Evolutionary conservation across 2,329 filamentous ascomycete genomes (phyloP), one percentile per base, ranked within the genome.

Genomic region (Fusarium falciforme): DNA sequence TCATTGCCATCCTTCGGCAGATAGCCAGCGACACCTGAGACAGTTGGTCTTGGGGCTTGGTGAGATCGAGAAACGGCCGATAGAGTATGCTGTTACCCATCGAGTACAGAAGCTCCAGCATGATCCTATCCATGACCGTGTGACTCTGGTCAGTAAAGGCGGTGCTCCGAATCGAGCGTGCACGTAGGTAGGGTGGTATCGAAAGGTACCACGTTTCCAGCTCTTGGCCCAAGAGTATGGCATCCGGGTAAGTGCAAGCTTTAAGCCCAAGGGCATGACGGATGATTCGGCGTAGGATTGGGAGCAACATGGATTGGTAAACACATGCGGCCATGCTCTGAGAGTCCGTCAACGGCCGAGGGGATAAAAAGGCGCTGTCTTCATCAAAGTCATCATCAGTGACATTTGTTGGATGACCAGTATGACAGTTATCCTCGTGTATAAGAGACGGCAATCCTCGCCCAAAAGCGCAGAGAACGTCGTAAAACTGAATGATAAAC

Each of bases 331-430:
- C 52, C 6, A 65, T 44, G 2, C 20, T 6, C 20, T 67, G 16
- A 7, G 57, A 3, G 9, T 61, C 66, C 14, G 49, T 38, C 1
- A 9, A 4, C 12, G 49, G 55, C 1, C 57, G 67, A 2, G 66
- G 25, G 14, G 22, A 25, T 8, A 73, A 1, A 6, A 20, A 16
- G 0, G 35, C 9, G 1, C 47, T 38, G 12, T 60, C 59, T 1
- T 71, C 67, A 10, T 74, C 71, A 11, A 68, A 71, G 5, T 71
- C 71, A 6, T 73, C 71, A 11, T 73, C 71, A 1, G 27, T 52
- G 1, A 52, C 3, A 7, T 67, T 52, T 9, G 49, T 67, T 2
- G 71, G 69, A 16, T 70, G 63, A 0, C 31, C 4, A 6, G 44
- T 40, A 12, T 55, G 22, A 33, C 25, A 67, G 1, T 20, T 52